A percentile compares a stretch with the other conserved stretches of the same genome.
Conservation (phyloP, 257 asterid species). For the Fraxinus cuspidata region DNA sequence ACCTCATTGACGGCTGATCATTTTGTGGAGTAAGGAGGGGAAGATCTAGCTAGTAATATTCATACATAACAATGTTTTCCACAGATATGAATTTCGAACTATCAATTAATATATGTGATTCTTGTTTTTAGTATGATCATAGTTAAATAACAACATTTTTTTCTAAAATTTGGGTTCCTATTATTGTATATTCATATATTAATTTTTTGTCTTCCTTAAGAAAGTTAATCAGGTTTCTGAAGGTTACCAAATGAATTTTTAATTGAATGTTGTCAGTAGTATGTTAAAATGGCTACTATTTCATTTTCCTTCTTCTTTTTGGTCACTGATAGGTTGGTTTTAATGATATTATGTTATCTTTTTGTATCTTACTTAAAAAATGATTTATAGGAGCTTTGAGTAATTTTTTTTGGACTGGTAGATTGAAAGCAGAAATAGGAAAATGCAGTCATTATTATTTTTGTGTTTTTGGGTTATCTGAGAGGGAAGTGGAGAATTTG, state of each 20-base stretch:
- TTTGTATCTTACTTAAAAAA: background rate
- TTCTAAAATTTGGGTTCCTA: background rate
- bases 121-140: too few species aligned
- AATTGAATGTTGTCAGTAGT: background rate
- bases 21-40: too few species aligned
- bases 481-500: background rate
- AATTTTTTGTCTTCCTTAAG: background rate
- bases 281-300: background rate
- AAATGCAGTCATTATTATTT: background rate
- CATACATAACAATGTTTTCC: too few species aligned
- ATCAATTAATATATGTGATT: too few species aligned
- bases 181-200: background rate
- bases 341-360: background rate
- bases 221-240: background rate
- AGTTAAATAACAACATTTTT: too few species aligned
- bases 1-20: too few species aligned
- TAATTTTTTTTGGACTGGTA: background rate
- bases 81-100: too few species aligned
- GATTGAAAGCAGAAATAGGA: background rate
- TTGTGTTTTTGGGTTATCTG: background rate
- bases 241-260: background rate
- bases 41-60: too few species aligned
- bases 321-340: background rate
- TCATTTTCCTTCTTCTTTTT: too few species aligned
- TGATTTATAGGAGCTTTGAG: background rate